These are phyloP conservation scores for Peziza echinospora DNA, from an alignment of 495 filamentous ascomycete genomes.

Conservation along the genomic window DNA sequence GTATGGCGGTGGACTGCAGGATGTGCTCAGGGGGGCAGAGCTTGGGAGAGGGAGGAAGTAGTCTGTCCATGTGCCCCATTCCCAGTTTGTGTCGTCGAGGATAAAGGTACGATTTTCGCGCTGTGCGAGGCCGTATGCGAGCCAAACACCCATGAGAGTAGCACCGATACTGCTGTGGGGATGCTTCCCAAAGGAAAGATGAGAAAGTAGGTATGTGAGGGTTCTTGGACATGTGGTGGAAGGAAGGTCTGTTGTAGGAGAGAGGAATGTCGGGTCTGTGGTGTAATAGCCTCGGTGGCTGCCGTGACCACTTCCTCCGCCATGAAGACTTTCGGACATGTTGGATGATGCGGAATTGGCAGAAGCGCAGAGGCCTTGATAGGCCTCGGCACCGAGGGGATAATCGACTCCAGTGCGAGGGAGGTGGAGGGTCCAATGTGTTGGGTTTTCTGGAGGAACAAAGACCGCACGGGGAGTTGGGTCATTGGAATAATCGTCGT, in stretches of 20 bases:
- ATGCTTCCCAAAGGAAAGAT: slow-evolving; percentile 37
- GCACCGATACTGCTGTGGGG: slow-evolving; percentile 37
- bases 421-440: no score
- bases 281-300: slow-evolving; percentile 32
- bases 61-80: slow-evolving; percentile 44
- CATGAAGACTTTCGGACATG: no score
- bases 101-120: slow-evolving; percentile 50
- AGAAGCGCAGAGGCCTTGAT: no score
- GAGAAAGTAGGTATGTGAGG: slow-evolving; percentile 49
- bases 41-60: slow-evolving; percentile 42
- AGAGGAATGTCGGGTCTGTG: slow-evolving; percentile 40
- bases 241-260: slow-evolving; percentile 27
- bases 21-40: slow-evolving; percentile 20
- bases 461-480: no score
- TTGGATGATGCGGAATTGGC: no score
- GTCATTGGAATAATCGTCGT: no score
- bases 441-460: no score
- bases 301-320: no score
- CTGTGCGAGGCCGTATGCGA: slow-evolving; percentile 49
- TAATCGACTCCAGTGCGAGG: no score
- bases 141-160: slow-evolving; percentile 50
- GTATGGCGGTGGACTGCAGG: slow-evolving; percentile 38
- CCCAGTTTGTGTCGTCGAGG: slow-evolving; percentile 54
- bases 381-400: no score
- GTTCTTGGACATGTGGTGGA: slow-evolving; percentile 26